Evolutionary conservation across 2,329 filamentous ascomycete species (phyloP), one percentile per base, ranked within the genome.

Genomic region (Phyllachora maydis): DNA sequence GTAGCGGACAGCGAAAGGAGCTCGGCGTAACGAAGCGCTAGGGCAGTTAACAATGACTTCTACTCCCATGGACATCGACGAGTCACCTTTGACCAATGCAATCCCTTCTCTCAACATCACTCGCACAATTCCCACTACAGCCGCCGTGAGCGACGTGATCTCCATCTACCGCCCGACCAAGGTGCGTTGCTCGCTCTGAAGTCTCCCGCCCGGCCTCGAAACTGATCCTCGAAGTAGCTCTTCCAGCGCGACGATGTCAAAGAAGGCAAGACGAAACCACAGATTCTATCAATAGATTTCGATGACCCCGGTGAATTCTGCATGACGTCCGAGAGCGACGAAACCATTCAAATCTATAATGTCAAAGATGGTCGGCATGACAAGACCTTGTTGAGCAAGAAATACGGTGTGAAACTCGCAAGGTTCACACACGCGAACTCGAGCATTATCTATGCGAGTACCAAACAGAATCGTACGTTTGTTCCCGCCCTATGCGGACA

Each of bases 301-400:
- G 83, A 95, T 47, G 83, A 95, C 51, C 75, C 78, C 20, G 88
- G 88, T 45, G 82, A 93, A 46, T 76, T 85, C 23, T 65, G 90
- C 29, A 81, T 98, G 49, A 78, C 83, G 0, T 79, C 82, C 5
- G 78, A 83, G 35, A 82, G 79, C 52, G 88, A 98, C 47, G 83
- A 93, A 45, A 90, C 79, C 4, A 77, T 98, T 31, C 83, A 95
- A 41, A 72, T 98, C 16, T 98, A 90, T 54, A 91, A 88, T 39
- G 74, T 91, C 32, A 78, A 76, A 39, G 82, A 92, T 33, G 88
- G 88, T 4, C 76, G 77, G 30, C 73, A 82, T 36, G 77, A 81
- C 22, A 95, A 95, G 52, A 74, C 73, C 29, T 61, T 93, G 22
- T 70, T 90, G 24, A 90, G 78, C 50, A 91, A 95, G 43, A 98